phyloP scores from a whole-genome alignment of 1,139 yeast species.

The Suhomyces guaymorum region DNA sequence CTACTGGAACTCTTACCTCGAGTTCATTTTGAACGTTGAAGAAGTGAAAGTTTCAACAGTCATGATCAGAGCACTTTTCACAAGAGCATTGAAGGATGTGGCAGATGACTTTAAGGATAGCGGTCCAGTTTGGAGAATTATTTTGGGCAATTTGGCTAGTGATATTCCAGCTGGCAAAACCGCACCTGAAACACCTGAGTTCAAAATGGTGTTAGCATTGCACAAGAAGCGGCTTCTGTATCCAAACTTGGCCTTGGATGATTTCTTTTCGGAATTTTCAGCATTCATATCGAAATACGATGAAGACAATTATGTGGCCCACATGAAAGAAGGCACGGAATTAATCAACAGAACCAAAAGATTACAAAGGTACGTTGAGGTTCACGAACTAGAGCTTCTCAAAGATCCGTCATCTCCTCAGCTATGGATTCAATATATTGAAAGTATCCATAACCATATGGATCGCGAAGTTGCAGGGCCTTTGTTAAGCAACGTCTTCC shows the following conservation, averaged over 20 bases:
- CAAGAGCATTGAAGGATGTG: slow-evolving; percentile 29
- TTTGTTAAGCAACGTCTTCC: slow-evolving; percentile 11
- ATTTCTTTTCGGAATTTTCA: slow-evolving; percentile 46
- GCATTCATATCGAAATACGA: slow-evolving; percentile 38
- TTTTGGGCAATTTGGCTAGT: slow-evolving; percentile 15
- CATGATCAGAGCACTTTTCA: slow-evolving; percentile 13
- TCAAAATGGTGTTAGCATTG: slow-evolving; percentile 24
- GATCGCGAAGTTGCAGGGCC: slow-evolving; percentile 7
- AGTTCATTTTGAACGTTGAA: slow-evolving; percentile 7
- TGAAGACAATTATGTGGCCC: slow-evolving; percentile 36
- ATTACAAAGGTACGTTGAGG: slow-evolving; percentile 28
- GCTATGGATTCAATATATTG: slow-evolving; percentile 37
- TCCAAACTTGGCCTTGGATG: slow-evolving; percentile 46
- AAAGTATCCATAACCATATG: slow-evolving; percentile 25
- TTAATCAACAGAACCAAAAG: slow-evolving; percentile 32
- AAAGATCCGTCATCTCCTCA: slow-evolving; percentile 20
- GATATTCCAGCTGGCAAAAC: slow-evolving; percentile 17
- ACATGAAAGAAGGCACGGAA: slow-evolving; percentile 42
- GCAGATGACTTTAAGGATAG: slow-evolving; percentile 38
- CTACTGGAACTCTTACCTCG: slow-evolving; percentile 19
- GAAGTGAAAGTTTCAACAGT: slow-evolving; percentile 5
- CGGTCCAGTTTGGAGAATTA: slow-evolving; percentile 36
- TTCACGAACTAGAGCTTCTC: slow-evolving; percentile 24
- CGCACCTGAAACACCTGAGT: slow-evolving; percentile 12
- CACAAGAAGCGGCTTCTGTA: slow-evolving; percentile 37